These are phyloP conservation scores for Secale cereale DNA, from an alignment of 176 grass and related monocot genomes.

Conservation along the genomic window DNA sequence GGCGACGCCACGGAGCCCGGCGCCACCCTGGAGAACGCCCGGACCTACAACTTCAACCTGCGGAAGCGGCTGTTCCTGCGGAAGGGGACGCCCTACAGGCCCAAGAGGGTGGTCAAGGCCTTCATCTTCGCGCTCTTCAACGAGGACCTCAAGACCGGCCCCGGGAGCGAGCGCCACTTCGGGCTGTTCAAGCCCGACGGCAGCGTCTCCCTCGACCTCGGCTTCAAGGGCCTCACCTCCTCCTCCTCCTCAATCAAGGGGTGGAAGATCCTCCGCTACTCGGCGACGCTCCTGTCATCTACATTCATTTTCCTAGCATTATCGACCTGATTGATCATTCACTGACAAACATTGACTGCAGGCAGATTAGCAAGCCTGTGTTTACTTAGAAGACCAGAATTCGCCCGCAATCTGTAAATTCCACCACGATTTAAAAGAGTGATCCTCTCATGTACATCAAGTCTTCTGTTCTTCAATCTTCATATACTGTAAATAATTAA, in stretches of 20 bases:
- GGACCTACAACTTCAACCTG: constrained; percentile 69
- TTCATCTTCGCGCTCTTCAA: constrained; percentile 97
- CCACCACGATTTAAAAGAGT: neutral
- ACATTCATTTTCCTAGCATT: constrained; percentile 57
- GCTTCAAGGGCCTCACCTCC: constrained; percentile 54
- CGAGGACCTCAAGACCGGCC: constrained; percentile 68
- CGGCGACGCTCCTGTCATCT: constrained; percentile 40
- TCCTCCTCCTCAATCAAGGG: constrained; percentile 33
- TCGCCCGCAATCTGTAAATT: neutral
- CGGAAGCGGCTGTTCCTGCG: constrained; percentile 59
- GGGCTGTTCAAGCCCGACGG: constrained; percentile 86
- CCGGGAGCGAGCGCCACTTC: constrained; percentile 65
- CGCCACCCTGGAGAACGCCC: constrained; percentile 49
- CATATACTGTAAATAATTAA: neutral
- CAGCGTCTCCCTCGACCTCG: constrained; percentile 70
- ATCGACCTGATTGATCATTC: constrained; percentile 11
- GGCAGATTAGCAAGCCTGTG: constrained; percentile 9
- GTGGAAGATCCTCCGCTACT: constrained; percentile 22
- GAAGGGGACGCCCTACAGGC: constrained; percentile 79
- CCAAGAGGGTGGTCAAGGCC: constrained; percentile 44
- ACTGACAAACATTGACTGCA: neutral
- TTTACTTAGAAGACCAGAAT: neutral
- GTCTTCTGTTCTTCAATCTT: neutral
- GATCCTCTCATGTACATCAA: neutral
- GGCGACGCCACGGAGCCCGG: constrained; percentile 68